Evolutionary conservation across 768 basidiomycete genomes (phyloP).

Genomic region (Leucocoprinus sp.): DNA sequence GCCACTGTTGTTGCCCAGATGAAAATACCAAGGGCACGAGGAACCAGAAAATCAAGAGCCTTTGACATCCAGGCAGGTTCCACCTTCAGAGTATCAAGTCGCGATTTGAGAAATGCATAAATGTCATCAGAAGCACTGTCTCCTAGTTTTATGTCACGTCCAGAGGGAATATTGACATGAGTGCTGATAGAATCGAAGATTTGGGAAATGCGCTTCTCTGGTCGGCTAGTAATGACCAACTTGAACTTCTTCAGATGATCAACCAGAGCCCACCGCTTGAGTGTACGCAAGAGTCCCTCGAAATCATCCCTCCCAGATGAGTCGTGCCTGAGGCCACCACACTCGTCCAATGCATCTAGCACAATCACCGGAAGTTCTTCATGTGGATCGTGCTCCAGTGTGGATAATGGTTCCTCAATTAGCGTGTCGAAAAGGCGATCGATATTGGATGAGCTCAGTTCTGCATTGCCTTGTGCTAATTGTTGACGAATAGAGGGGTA

Average conservation of each 20-base stretch:
- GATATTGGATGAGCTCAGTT: too few species aligned
- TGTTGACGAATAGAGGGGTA: too few species aligned
- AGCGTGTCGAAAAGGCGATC: slow-evolving; percentile 14
- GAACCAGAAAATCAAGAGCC: slow-evolving; percentile 15
- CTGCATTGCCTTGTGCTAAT: too few species aligned
- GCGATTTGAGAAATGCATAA: slow-evolving; percentile 13
- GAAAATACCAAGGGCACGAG: slow-evolving; percentile 22
- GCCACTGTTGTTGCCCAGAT: slow-evolving; percentile 21
- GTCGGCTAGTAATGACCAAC: slow-evolving; percentile 20
- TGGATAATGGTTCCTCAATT: slow-evolving; percentile 16
- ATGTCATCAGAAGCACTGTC: slow-evolving; percentile 20
- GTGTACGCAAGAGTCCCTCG: slow-evolving; percentile 15
- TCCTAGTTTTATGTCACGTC: slow-evolving; percentile 12
- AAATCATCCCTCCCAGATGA: slow-evolving; percentile 13
- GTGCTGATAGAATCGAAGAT: slow-evolving; percentile 12
- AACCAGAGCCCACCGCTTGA: slow-evolving; percentile 15
- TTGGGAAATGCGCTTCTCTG: slow-evolving; percentile 13
- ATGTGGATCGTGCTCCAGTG: slow-evolving; percentile 2
- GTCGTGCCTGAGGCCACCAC: slow-evolving; percentile 17
- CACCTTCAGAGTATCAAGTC: slow-evolving; percentile 12
- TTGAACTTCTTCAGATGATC: slow-evolving; percentile 16
- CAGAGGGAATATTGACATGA: slow-evolving; percentile 14
- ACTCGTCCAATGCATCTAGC: slow-evolving; percentile 26
- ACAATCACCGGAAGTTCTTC: slow-evolving; percentile 16
- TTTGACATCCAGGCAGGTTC: slow-evolving; percentile 18